Percentiles rank a stretch among this genome's conserved stretches.
Conservation (phyloP, 257 asterid genomes). For the Lavandula angustifolia region DNA sequence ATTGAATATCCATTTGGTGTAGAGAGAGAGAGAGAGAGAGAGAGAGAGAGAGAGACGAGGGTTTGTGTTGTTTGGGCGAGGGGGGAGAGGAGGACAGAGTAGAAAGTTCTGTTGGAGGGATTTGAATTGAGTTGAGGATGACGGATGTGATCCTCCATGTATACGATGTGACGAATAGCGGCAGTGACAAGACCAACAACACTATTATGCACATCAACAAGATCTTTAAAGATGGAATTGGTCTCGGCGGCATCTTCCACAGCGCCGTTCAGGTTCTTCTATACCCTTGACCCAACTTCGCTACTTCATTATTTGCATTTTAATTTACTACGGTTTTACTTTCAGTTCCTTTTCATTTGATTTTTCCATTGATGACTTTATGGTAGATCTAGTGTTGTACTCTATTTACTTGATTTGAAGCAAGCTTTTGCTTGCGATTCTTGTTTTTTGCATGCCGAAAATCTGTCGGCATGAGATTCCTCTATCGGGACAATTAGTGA, state of each 20-base stretch:
- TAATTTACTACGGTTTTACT: not conserved
- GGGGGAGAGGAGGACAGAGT: constrained; percentile 8
- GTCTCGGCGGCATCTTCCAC: constrained; percentile 98
- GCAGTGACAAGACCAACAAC: constrained; percentile 82
- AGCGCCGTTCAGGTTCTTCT: constrained; percentile 86
- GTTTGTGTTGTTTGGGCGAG: constrained; percentile 16
- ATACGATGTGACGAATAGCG: constrained; percentile 94
- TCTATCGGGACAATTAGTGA: constrained; percentile 6
- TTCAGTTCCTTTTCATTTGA: not conserved
- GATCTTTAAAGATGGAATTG: constrained; percentile 96
- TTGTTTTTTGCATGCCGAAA: not conserved
- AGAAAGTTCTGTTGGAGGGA: constrained; percentile 12
- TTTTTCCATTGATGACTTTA: not conserved
- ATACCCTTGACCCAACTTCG: too few relatives aligned
- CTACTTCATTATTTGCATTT: constrained; percentile 4
- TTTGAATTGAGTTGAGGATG: constrained; percentile 34
- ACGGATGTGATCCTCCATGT: constrained; percentile 86
- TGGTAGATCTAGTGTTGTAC: constrained; percentile 47
- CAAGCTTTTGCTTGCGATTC: constrained; percentile 1
- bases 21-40: not conserved
- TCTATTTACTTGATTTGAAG: constrained; percentile 19
- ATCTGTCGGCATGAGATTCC: constrained; percentile 8
- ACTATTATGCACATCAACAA: constrained; percentile 92
- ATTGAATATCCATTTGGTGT: not conserved
- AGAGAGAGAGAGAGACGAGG: constrained; percentile 25